phyloP scores from a whole-genome alignment of 2,329 filamentous ascomycete species.

The Apiospora saccharicola region DNA sequence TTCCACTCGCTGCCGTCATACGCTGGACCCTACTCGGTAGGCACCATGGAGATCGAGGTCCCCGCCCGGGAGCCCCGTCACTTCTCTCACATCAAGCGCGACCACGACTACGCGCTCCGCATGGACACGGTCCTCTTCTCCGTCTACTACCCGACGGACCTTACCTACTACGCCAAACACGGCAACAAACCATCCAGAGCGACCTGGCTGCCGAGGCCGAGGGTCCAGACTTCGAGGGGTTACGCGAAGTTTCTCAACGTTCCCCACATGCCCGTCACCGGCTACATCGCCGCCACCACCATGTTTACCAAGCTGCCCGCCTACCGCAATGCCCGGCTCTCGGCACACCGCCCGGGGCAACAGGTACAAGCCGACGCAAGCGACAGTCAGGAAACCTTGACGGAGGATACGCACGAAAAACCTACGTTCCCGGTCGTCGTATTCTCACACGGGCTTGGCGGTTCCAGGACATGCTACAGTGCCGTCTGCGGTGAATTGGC shows the following conservation, averaged over 20 bases:
- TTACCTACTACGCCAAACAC: conserved; percentile 47
- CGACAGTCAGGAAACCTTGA: conserved; percentile 32
- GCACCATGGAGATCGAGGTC: conserved; percentile 72
- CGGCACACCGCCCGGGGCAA: conserved; percentile 60
- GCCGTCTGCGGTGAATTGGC: conserved; percentile 71
- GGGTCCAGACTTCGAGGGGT: conserved; percentile 62
- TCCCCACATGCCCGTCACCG: conserved; percentile 55
- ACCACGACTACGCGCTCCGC: conserved; percentile 49
- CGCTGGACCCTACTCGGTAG: conserved; percentile 71
- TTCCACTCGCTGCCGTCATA: conserved; percentile 64
- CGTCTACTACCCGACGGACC: conserved; percentile 69
- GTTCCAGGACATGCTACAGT: conserved; percentile 68
- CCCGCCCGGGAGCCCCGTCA: conserved; percentile 54
- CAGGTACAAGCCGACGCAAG: conserved; percentile 25
- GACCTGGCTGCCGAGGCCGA: conserved; percentile 68
- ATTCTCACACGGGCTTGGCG: conserved; percentile 72
- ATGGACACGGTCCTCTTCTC: conserved; percentile 67
- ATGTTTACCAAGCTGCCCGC: conserved; percentile 72
- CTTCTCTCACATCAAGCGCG: conserved; percentile 50
- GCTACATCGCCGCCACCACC: conserved; percentile 62
- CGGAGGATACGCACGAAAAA: conserved; percentile 31
- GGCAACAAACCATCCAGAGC: conserved; percentile 57
- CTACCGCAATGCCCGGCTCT: conserved; percentile 65
- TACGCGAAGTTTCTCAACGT: conserved; percentile 69
- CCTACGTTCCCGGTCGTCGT: conserved; percentile 68